Base-by-base conservation (phyloP, 2,329 filamentous ascomycete species). In the Pestalotiopsis sp. region DNA sequence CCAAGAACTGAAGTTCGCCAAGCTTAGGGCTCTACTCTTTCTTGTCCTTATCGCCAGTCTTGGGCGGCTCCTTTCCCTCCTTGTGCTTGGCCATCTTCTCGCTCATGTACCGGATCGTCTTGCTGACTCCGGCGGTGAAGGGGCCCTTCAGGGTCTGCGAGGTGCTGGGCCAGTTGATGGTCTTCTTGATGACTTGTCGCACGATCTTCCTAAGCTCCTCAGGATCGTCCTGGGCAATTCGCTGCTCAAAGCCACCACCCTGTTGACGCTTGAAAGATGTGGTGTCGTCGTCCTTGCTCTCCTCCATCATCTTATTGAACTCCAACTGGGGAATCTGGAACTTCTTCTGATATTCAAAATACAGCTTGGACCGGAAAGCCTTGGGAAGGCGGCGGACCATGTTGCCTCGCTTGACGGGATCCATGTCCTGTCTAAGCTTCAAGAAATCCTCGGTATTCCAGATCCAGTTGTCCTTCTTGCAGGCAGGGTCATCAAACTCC, bases 321-420 rank as follows among this genome's bases (percentile, higher is more conserved):
- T 97, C 94, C 4, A 88, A 87, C 17, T 90, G 90, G 0, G 95
- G 94, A 58, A 99, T 96, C 68, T 88, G 87, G 76, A 95, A 97
- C 76, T 97, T 95, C 78, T 92, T 91, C 79, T 97, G 95, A 80
- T 98, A 99, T 75, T 95, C 91, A 80, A 97, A 97, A 82, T 99
- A 99, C 0, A 99, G 84, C 69, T 94, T 95, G 66, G 92, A 89
- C 49, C 96, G 90, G 86, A 99, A 98, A 5, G 90, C 87, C 75
- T 92, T 92, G 3, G 96, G 96, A 12, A 99, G 84, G 13, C 96
- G 91, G 4, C 96, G 90, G 11, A 99, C 95, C 93, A 99, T 99
- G 80, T 99, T 99, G 20, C 93, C 94, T 68, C 96, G 91, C 76
- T 93, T 94, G 68, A 93, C 83, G 0, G 95, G 93, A 75, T 97